Evolutionary conservation across 768 basidiomycete genomes (phyloP).

Genomic region (Pleurotus djamor): DNA sequence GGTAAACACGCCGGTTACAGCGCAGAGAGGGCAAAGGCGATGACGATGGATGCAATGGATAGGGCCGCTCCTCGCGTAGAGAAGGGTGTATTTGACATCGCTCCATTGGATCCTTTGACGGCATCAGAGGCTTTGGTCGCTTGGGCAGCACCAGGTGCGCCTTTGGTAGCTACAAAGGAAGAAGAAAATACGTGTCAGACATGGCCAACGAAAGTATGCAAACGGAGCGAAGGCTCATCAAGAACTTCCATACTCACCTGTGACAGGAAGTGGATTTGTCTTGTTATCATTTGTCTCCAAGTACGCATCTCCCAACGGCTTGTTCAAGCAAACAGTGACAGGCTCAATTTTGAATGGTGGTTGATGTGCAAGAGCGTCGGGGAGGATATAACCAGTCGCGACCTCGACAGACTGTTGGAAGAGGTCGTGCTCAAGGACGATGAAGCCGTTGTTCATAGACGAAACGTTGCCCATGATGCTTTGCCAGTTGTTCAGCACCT

Average conservation of each 20-base stretch:
- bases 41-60: no score
- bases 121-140: constrained; percentile 16
- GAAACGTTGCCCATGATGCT: constrained; percentile 64
- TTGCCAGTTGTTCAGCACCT: constrained; percentile 70
- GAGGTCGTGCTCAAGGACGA: constrained; percentile 83
- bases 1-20: background rate
- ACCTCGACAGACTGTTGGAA: constrained; percentile 83
- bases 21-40: background rate
- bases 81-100: background rate
- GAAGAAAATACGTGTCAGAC: background rate
- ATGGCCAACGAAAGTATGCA: constrained; percentile 1
- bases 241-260: constrained; percentile 8
- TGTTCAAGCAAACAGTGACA: constrained; percentile 65
- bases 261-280: constrained; percentile 48
- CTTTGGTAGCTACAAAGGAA: constrained; percentile 18
- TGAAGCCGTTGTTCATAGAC: constrained; percentile 66
- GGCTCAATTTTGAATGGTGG: constrained; percentile 70
- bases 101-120: background rate
- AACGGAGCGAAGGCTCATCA: background rate
- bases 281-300: constrained; percentile 77
- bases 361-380: constrained; percentile 66
- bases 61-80: background rate
- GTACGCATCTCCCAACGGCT: constrained; percentile 62
- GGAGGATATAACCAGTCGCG: constrained; percentile 83
- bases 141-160: constrained; percentile 28